These are phyloP conservation scores for Kodamaea sp. DNA, from an alignment of 1,139 yeast species.

Conservation along the genomic window DNA sequence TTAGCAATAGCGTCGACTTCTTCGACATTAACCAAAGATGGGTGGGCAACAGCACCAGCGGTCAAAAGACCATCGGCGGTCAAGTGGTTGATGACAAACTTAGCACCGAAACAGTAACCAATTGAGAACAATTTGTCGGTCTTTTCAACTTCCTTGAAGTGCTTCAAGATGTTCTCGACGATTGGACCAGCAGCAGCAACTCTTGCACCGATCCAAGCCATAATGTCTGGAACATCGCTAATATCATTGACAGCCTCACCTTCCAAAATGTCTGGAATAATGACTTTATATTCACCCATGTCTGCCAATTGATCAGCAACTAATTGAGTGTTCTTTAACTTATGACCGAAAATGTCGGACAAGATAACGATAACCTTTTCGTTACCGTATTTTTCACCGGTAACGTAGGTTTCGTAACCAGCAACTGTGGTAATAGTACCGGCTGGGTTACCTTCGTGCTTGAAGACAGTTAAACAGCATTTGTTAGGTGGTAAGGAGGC, in stretches of 20 bases:
- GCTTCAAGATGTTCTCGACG: conserved; percentile 9
- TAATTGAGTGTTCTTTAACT: conserved; percentile 20
- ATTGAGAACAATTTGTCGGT: conserved; percentile 14
- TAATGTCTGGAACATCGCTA: conserved; percentile 19
- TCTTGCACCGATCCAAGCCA: conserved; percentile 56
- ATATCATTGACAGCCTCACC: conserved; percentile 14
- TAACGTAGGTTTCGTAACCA: conserved; percentile 19
- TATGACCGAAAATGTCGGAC: conserved; percentile 20
- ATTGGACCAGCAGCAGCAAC: conserved; percentile 39
- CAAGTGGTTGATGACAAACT: conserved; percentile 14
- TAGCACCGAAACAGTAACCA: conserved; percentile 23
- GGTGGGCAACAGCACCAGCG: conserved; percentile 21
- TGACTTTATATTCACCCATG: conserved; percentile 25
- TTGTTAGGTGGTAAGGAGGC: conserved; percentile 51
- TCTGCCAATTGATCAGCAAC: conserved; percentile 18
- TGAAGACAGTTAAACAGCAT: conserved; percentile 16
- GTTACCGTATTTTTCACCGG: conserved; percentile 15
- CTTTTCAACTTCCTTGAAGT: conserved; percentile 4
- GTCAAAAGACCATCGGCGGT: conserved; percentile 13
- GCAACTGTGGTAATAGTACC: conserved; percentile 14
- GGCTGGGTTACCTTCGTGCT: conserved; percentile 19
- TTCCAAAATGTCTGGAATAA: conserved; percentile 20
- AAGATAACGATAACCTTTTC: conserved; percentile 16
- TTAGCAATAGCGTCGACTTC: conserved; percentile 15
- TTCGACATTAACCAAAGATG: conserved; percentile 18